A percentile compares a stretch with the other conserved stretches of the same genome.
Evolutionary conservation across 2,329 filamentous ascomycete species (phyloP).

Genomic region (Pestalotiopsis sp.): DNA sequence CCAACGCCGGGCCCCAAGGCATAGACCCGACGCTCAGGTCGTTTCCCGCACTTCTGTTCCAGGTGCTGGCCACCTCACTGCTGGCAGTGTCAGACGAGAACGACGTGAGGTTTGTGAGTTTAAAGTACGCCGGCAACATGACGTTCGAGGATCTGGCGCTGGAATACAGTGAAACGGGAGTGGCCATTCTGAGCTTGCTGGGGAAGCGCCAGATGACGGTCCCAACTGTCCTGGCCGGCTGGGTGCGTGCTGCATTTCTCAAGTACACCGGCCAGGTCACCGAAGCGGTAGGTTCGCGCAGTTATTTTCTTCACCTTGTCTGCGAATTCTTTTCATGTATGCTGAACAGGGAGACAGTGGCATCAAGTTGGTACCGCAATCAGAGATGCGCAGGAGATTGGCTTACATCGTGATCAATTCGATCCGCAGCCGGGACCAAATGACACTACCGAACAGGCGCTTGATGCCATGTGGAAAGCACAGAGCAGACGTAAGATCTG

Average conservation of each 20-base stretch:
- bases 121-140: constrained; percentile 63
- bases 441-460: constrained; percentile 46
- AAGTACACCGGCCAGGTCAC: constrained; percentile 63
- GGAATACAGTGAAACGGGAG: constrained; percentile 63
- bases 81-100: constrained; percentile 52
- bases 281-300: constrained; percentile 48
- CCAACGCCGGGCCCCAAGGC: constrained; percentile 51
- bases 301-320: background rate
- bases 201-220: constrained; percentile 60
- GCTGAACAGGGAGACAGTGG: constrained; percentile 42
- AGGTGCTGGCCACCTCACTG: constrained; percentile 58
- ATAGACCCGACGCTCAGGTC: constrained; percentile 54
- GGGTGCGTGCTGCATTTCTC: constrained; percentile 57
- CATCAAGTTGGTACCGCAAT: constrained; percentile 60
- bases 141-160: constrained; percentile 62
- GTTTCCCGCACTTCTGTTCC: constrained; percentile 64
- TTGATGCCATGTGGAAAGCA: constrained; percentile 62
- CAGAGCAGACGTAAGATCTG: constrained; percentile 59
- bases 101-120: constrained; percentile 52
- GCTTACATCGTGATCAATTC: constrained; percentile 56
- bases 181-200: constrained; percentile 54
- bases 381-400: constrained; percentile 65
- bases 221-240: constrained; percentile 60
- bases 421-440: constrained; percentile 52
- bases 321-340: background rate